Evolutionary conservation across 2,329 filamentous ascomycete species (phyloP).

Genomic region (Aureobasidium sp.): DNA sequence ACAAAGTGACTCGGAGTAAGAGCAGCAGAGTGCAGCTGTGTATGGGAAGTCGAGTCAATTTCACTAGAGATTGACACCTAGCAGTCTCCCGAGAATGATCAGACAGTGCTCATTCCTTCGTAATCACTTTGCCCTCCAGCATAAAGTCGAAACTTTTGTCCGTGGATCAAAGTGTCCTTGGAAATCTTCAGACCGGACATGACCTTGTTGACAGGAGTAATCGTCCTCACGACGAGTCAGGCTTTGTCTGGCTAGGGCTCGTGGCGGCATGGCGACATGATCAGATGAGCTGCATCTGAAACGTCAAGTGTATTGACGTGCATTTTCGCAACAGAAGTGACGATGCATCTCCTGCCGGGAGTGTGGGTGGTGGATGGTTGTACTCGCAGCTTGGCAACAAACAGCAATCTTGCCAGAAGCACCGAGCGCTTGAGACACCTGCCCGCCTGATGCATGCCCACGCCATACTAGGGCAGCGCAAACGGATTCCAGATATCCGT

Average conservation of each 20-base stretch:
- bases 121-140: too few species aligned
- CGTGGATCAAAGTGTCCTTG: too few species aligned
- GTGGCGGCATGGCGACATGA: background rate
- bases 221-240: background rate
- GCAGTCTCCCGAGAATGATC: too few species aligned
- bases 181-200: too few species aligned
- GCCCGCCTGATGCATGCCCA: constrained; percentile 3
- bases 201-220: too few species aligned
- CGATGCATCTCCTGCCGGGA: background rate
- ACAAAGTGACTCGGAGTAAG: background rate
- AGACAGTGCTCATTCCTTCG: too few species aligned
- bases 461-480: background rate
- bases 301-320: constrained; percentile 8
- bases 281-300: constrained; percentile 1
- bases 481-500: background rate
- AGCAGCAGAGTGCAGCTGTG: too few species aligned
- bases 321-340: constrained; percentile 5
- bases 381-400: background rate
- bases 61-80: too few species aligned
- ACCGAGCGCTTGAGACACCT: constrained; percentile 1
- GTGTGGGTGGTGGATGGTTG: background rate
- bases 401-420: background rate
- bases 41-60: too few species aligned
- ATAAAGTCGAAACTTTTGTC: too few species aligned
- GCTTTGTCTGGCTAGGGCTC: background rate